Evolutionary conservation across 768 basidiomycete species (phyloP), one percentile per base, ranked within the genome.

Genomic region (Boletus reticuloceps): DNA sequence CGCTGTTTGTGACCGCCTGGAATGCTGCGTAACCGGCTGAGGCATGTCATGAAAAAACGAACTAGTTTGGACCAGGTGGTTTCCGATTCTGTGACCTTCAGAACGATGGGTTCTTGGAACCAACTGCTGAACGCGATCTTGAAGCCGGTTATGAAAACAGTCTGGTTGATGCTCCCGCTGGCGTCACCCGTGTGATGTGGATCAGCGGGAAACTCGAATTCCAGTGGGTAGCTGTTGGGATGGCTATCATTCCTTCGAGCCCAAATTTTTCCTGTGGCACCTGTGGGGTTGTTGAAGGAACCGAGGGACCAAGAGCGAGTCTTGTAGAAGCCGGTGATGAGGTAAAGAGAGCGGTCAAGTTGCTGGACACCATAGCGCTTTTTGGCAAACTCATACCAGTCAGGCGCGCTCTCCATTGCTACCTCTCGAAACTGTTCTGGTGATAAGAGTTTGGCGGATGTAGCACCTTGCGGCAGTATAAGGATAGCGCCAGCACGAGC

Each of bases 251-350:
- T 22, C 7, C 8, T 36, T 51, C 22, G 32, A 10, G 41, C 41
- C 9, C 20, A 19, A 7, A 50, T 42, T 22, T 25, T 43, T 51
- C 50, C 41, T 25, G 50, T 43, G 22, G 17, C 17, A 27, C 17
- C 6, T 5, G 42, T 37, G 5, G 51, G 25, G 13, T 52, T 29
- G 17, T 38, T 37, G 34, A 52, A 52, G 22, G 51, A 52, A 2
- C 34, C 43, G n/a, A 52, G 43, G 14, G 36, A 44, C 51, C 51
- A 52, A 9, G 43, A 44, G 16, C 12, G 36, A 8, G 51, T 43
- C 29, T 52, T 52, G 36, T 51, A 29, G 10, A 52, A 52, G 9
- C 51, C 51, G 5, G 51, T 52, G 14, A 52, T 19, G n/a, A 52
- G 43, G 25, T 52, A 52, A 29, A 52, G 51, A n/a, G 51, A 44